phyloP scores from a whole-genome alignment of 371 early-diverging fungal species.

The Mucor mucedo region DNA sequence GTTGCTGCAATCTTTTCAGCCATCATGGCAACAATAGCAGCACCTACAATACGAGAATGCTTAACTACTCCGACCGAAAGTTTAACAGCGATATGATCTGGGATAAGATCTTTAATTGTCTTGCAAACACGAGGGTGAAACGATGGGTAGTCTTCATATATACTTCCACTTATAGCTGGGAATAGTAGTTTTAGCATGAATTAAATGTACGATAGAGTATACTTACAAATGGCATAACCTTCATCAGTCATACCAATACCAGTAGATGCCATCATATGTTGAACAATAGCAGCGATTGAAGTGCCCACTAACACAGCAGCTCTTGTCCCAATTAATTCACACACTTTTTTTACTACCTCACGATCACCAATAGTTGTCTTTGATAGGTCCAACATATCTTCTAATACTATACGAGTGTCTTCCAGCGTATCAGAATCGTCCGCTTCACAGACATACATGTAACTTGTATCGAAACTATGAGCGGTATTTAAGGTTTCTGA shows the following conservation, averaged over 20 bases:
- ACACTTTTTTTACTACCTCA: conserved; percentile 67
- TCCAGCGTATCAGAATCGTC: conserved; percentile 54
- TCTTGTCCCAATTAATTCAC: conserved; percentile 71
- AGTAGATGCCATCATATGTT: conserved; percentile 50
- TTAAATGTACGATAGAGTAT: not conserved
- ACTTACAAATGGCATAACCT: conserved; percentile 74
- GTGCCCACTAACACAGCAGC: conserved; percentile 74
- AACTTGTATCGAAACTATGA: conserved; percentile 79
- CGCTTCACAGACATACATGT: conserved; percentile 67
- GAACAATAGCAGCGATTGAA: conserved; percentile 68
- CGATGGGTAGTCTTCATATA: conserved; percentile 87
- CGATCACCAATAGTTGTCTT: conserved; percentile 65
- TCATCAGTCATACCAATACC: conserved; percentile 56
- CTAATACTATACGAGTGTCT: conserved; percentile 67
- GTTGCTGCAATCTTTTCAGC: conserved; percentile 53
- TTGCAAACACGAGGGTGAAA: conserved; percentile 79
- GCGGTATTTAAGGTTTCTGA: conserved; percentile 65
- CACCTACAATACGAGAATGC: conserved; percentile 84
- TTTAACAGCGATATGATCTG: conserved; percentile 75
- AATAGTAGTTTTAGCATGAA: not conserved
- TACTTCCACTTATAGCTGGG: conserved; percentile 75
- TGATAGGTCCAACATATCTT: conserved; percentile 58
- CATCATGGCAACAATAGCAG: conserved; percentile 85
- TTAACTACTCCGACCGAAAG: conserved; percentile 66
- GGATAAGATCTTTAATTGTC: conserved; percentile 75